A percentile compares a stretch with the other conserved stretches of the same genome.
These are phyloP conservation scores for Ceratobasidium papillatum DNA, from an alignment of 1,284 basidiomycete genomes.

Conservation along the genomic window DNA sequence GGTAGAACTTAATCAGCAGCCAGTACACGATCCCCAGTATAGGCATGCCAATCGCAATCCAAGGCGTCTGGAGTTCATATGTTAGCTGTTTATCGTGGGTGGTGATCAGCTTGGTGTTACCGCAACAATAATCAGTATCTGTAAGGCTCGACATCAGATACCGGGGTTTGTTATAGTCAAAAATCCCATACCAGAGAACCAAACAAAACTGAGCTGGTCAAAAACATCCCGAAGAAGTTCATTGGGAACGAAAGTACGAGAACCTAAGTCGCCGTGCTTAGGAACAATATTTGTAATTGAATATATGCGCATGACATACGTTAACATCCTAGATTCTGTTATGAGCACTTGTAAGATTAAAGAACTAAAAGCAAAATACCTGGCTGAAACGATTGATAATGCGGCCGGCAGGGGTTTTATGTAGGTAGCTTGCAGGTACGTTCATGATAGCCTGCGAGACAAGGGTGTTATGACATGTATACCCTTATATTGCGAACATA, in stretches of 20 bases:
- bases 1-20: constrained; percentile 42
- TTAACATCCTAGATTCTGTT: not conserved
- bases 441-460: constrained; percentile 15
- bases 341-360: constrained; percentile 31
- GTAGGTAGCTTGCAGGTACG: constrained; percentile 45
- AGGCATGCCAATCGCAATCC: constrained; percentile 37
- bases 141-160: not conserved
- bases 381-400: constrained; percentile 41
- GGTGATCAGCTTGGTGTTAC: not conserved
- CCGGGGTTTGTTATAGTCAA: not conserved
- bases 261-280: no score
- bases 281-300: not conserved
- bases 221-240: no score
- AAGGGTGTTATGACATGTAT: not conserved
- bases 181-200: constrained; percentile 31
- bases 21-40: constrained; percentile 15
- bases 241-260: no score
- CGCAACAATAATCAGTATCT: not conserved
- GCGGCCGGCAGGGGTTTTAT: constrained; percentile 23
- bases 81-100: no score
- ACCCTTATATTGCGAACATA: not conserved
- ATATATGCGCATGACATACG: not conserved
- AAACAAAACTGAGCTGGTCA: no score
- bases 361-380: not conserved
- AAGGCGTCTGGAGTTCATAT: constrained; percentile 30